These are phyloP conservation scores for Pleurotus citrinopileatus DNA, from an alignment of 768 basidiomycete species.

Conservation along the genomic window DNA sequence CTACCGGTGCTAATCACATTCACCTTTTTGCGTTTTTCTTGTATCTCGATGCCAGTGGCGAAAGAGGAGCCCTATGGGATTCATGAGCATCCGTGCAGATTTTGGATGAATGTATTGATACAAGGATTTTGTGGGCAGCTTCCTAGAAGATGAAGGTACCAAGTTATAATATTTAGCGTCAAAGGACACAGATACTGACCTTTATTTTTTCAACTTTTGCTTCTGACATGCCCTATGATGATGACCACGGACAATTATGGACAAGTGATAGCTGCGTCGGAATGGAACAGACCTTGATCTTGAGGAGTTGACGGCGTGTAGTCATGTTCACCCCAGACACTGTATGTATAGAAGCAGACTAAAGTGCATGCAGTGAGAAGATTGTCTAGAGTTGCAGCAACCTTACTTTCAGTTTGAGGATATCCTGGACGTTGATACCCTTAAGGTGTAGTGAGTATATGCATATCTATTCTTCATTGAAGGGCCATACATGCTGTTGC, in stretches of 20 bases:
- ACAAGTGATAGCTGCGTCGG: constrained; percentile 14
- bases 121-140: constrained; percentile 85
- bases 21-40: constrained; percentile 80
- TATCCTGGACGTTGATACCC: constrained; percentile 63
- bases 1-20: constrained; percentile 88
- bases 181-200: constrained; percentile 33
- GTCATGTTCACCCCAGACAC: constrained; percentile 90
- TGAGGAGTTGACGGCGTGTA: constrained; percentile 82
- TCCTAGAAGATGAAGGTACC: constrained; percentile 48
- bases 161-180: background rate
- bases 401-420: constrained; percentile 83
- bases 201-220: constrained; percentile 98
- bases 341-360: constrained; percentile 82
- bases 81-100: no score
- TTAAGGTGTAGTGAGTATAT: constrained; percentile 13
- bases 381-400: background rate
- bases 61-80: constrained; percentile 84
- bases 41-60: constrained; percentile 87
- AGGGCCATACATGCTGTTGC: constrained; percentile 65
- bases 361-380: background rate
- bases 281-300: constrained; percentile 74
- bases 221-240: constrained; percentile 83
- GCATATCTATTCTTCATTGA: constrained; percentile 5
- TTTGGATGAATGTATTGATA: no score
- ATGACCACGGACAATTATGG: background rate